A percentile compares a stretch with the other conserved stretches of the same genome.
These are phyloP conservation scores for Exophiala oligosperma DNA, from an alignment of 2,329 filamentous ascomycete species.

Conservation along the genomic window DNA sequence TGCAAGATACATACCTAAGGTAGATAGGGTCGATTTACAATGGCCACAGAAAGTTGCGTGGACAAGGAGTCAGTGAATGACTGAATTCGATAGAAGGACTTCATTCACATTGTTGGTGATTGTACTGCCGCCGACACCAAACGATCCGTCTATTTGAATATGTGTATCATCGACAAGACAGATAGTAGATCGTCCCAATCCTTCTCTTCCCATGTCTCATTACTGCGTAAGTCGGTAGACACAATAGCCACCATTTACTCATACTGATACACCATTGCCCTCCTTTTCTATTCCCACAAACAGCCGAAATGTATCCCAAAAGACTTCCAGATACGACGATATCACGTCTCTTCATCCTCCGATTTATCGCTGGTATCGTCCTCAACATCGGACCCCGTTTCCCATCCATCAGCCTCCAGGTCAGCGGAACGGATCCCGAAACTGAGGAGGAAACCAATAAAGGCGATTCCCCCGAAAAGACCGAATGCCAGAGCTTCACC, in stretches of 20 bases:
- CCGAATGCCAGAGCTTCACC: conserved; percentile 86
- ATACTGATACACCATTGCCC: too few relatives aligned
- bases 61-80: not conserved
- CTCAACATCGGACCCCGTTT: conserved; percentile 41
- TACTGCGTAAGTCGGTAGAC: too few relatives aligned
- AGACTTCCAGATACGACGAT: not conserved
- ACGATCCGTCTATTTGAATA: too few relatives aligned
- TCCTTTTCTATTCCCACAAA: not conserved
- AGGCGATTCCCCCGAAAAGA: conserved; percentile 78
- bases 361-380: conserved; percentile 42
- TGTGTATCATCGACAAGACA: too few relatives aligned
- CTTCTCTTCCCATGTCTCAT: too few relatives aligned
- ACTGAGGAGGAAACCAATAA: conserved; percentile 77
- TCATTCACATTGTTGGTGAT: too few relatives aligned
- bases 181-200: too few relatives aligned
- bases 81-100: not conserved
- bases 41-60: not conserved
- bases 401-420: conserved; percentile 60
- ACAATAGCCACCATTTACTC: too few relatives aligned
- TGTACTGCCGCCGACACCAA: too few relatives aligned
- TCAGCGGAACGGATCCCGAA: conserved; percentile 70
- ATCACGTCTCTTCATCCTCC: conserved; percentile 44
- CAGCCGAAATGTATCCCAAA: not conserved
- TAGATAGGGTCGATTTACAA: not conserved
- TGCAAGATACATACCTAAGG: too few relatives aligned